phyloP scores from a whole-genome alignment of 1,139 yeast species.

The Taiozyma onychis region DNA sequence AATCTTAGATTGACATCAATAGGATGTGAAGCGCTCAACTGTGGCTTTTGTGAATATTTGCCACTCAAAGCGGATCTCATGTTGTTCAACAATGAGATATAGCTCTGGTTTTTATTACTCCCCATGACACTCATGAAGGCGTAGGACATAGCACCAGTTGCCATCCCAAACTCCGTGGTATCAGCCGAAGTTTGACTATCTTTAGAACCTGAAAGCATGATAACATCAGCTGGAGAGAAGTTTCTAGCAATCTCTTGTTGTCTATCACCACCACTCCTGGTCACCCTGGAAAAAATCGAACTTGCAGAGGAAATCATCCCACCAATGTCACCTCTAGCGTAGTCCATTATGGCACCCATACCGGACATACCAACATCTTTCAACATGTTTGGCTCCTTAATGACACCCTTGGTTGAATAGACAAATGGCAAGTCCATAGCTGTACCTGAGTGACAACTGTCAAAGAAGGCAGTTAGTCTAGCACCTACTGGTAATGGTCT shows the following conservation, averaged over 20 bases:
- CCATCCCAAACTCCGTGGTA: conserved; percentile 62
- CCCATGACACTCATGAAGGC: conserved; percentile 73
- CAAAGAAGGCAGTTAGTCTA: conserved; percentile 81
- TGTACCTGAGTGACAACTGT: conserved; percentile 92
- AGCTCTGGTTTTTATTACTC: conserved; percentile 67
- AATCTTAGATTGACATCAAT: conserved; percentile 71
- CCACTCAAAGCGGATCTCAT: conserved; percentile 65
- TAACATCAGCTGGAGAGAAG: conserved; percentile 84
- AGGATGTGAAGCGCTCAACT: conserved; percentile 79
- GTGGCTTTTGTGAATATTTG: conserved; percentile 86
- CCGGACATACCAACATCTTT: conserved; percentile 83
- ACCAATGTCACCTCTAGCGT: conserved; percentile 64
- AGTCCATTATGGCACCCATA: conserved; percentile 63
- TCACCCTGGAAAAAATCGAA: conserved; percentile 35
- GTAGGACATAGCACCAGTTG: conserved; percentile 95
- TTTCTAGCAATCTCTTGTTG: conserved; percentile 48
- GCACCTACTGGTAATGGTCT: conserved; percentile 76
- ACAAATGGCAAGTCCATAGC: conserved; percentile 85
- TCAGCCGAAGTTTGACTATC: conserved; percentile 56
- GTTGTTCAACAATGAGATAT: conserved; percentile 70
- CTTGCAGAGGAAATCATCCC: conserved; percentile 40
- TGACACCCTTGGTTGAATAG: conserved; percentile 85
- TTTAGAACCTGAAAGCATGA: conserved; percentile 84
- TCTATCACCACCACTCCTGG: conserved; percentile 17
- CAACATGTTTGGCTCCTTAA: conserved; percentile 83